These are phyloP conservation scores for Apium graveolens DNA, from an alignment of 129 eudicot genomes.

Conservation along the genomic window DNA sequence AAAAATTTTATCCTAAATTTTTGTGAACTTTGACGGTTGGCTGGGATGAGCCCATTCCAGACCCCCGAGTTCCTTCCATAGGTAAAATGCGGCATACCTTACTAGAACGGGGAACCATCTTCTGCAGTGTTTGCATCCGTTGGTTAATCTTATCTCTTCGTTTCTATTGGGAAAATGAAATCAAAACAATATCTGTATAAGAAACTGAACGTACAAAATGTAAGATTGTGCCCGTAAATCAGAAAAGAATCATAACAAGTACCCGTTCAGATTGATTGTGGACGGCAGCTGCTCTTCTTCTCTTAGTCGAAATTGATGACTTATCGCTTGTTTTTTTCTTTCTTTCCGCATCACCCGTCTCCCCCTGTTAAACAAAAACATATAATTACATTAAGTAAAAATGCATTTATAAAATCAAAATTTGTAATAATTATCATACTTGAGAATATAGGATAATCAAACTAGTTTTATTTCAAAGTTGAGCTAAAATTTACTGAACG, in stretches of 20 bases:
- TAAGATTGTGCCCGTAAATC: neutral
- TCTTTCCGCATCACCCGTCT: slow-evolving; percentile 18
- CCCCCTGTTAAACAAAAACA: slow-evolving; percentile 24
- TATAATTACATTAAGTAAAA: neutral
- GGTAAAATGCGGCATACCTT: no score
- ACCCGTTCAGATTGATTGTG: slow-evolving; percentile 95
- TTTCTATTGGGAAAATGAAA: slow-evolving; percentile 28
- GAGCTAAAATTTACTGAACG: no score
- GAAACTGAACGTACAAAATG: neutral
- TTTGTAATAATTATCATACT: no score
- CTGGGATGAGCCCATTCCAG: no score
- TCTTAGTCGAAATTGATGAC: slow-evolving; percentile 38
- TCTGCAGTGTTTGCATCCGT: slow-evolving; percentile 76
- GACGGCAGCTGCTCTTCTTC: slow-evolving; percentile 80
- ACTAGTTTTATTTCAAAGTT: no score
- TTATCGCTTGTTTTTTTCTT: slow-evolving; percentile 31
- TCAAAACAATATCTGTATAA: no score
- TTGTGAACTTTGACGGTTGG: no score
- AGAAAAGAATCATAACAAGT: neutral
- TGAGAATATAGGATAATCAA: no score
- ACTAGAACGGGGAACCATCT: slow-evolving; percentile 80
- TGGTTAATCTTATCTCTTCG: slow-evolving; percentile 82
- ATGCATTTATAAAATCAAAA: no score
- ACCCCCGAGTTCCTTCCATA: no score
- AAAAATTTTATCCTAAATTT: no score